Conservation (phyloP, 1,139 yeast genomes). For the Arxiozyma telluris region DNA sequence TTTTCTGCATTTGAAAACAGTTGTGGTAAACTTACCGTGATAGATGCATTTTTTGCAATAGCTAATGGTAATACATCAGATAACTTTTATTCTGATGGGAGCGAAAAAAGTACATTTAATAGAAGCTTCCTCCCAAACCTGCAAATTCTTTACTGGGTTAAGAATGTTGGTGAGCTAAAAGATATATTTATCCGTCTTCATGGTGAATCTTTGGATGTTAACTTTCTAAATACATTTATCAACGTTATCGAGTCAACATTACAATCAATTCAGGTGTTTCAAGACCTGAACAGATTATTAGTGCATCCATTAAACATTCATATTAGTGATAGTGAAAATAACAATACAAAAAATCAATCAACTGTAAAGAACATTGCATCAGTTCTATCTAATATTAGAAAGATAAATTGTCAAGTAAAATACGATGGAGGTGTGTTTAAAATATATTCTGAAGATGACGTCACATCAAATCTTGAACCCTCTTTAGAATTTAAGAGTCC, state of each 20-base stretch:
- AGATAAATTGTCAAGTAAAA: constrained; percentile 44
- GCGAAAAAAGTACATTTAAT: constrained; percentile 42
- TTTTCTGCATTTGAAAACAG: constrained; percentile 53
- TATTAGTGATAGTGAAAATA: neutral
- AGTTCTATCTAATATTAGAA: constrained; percentile 32
- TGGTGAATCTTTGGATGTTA: constrained; percentile 64
- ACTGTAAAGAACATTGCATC: constrained; percentile 19
- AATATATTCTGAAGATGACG: constrained; percentile 36
- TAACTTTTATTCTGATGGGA: constrained; percentile 41
- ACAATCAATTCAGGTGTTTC: constrained; percentile 39
- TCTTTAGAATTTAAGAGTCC: constrained; percentile 70
- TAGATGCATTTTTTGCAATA: constrained; percentile 55
- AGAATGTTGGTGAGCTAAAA: constrained; percentile 29
- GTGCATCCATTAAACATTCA: constrained; percentile 5
- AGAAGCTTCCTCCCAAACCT: constrained; percentile 61
- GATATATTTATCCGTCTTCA: constrained; percentile 40
- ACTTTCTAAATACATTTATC: constrained; percentile 47
- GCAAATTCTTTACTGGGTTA: constrained; percentile 48
- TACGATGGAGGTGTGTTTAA: constrained; percentile 68
- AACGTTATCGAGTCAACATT: constrained; percentile 40
- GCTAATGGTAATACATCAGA: constrained; percentile 53
- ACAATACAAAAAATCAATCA: constrained; percentile 4
- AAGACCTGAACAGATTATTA: constrained; percentile 28
- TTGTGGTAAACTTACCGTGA: constrained; percentile 56
- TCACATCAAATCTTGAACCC: constrained; percentile 41